Percentiles rank a stretch among this genome's conserved stretches.
phyloP scores from a whole-genome alignment of 2,329 filamentous ascomycete species.

The Clonostachys rosea region DNA sequence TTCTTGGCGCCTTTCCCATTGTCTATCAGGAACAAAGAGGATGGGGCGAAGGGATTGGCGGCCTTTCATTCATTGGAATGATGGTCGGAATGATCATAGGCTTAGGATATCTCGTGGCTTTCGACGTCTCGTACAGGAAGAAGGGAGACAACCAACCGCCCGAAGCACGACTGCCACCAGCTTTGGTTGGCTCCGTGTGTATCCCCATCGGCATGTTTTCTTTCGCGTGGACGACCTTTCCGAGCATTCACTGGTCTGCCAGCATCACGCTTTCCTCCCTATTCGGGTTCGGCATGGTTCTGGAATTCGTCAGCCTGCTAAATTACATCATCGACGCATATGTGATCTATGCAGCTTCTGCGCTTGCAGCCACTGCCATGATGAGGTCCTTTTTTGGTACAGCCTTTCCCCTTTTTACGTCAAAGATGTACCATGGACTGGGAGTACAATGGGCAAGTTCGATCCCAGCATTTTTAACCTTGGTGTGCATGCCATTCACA shows the following conservation, averaged over 20 bases:
- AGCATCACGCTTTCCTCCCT: conserved; percentile 24
- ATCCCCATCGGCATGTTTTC: conserved; percentile 54
- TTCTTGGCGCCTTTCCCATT: conserved; percentile 43
- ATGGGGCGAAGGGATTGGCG: conserved; percentile 45
- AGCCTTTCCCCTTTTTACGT: conserved; percentile 64
- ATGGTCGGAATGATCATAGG: conserved; percentile 52
- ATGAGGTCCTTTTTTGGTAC: conserved; percentile 63
- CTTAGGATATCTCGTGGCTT: conserved; percentile 40
- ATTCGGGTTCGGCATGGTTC: conserved; percentile 50
- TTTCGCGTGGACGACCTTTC: conserved; percentile 55
- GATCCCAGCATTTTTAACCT: conserved; percentile 63
- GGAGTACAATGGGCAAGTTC: conserved; percentile 68
- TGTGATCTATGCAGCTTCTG: conserved; percentile 66
- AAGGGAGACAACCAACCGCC: conserved; percentile 18
- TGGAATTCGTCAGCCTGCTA: conserved; percentile 54
- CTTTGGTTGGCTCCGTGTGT: conserved; percentile 46
- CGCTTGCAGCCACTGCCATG: conserved; percentile 62
- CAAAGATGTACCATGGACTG: conserved; percentile 39
- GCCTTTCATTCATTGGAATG: conserved; percentile 55
- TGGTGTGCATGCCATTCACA: conserved; percentile 53
- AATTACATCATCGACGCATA: conserved; percentile 62
- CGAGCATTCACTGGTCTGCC: conserved; percentile 47
- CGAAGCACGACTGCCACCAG: conserved; percentile 49
- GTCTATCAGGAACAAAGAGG: conserved; percentile 49
- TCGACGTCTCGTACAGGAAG: conserved; percentile 12